Base-by-base conservation (phyloP, 169 alveolate species). In the Eimeria sp. region DNA sequence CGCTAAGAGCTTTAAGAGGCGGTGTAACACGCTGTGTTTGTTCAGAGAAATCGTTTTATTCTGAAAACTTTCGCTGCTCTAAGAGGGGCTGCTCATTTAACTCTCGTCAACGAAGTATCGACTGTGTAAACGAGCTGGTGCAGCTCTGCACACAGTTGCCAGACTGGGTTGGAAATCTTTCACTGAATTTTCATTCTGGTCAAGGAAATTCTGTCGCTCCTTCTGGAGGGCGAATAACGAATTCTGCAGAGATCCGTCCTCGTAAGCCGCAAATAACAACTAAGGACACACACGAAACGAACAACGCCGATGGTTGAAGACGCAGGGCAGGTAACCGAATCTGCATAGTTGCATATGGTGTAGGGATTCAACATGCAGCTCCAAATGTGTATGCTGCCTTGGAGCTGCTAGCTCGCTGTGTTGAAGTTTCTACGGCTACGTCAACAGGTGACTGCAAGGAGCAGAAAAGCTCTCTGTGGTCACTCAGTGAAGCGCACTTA, bases 171-270 rank as follows among this genome's bases (percentile, higher is more conserved):
- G 40, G 49, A 45, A 20, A 40, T 40, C 22, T 27, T 65, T 65
- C 75, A 25, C 45, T 49, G 88, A 20, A 43, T 16, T 7, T 16
- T 27, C 88, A 43, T 78, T 78, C 25, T 22, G 22, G 13, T 78
- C 67, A 13, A 78, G 88, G 20, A 4, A 43, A 2, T 78, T 47
- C 25, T 14, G n/a, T 13, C 88, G 88, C 7, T n/a, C 88, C 40
- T 49, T 78, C 14, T 78, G 88, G 40, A 78, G 88, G 57, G 58
- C 88, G 18, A 2, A 47, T 25, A 78, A 78, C 45, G 88, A 78
- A 43, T 43, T 43, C 40, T 78, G 88, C 67, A 78, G 88, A 6
- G 88, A 78, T 27, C 88, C 88, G 13, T 78, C 88, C 63, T 78
- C 88, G 65, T 78, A 78, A 45, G 88, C 88, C 45, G 49, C 40